phyloP scores from a whole-genome alignment of 768 basidiomycete genomes.

The Amanita pseudoporphyria region DNA sequence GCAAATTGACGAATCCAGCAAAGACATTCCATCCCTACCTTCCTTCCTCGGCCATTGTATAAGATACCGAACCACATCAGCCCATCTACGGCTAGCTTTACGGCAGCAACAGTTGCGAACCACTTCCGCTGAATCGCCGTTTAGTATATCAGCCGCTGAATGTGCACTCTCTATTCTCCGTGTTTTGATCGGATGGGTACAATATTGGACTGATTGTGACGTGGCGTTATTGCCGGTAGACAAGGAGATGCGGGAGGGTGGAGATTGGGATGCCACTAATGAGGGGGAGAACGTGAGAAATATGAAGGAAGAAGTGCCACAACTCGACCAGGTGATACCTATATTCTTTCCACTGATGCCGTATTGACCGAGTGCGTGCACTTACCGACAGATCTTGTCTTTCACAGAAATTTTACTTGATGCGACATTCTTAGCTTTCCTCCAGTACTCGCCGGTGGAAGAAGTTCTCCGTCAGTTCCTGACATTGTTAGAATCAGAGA shows the following conservation, averaged over 20 bases:
- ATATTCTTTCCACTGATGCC: not conserved
- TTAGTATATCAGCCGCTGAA: not conserved
- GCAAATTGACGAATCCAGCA: slow-evolving; percentile 21
- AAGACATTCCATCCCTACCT: slow-evolving; percentile 20
- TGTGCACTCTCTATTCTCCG: not conserved
- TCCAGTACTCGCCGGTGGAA: slow-evolving; percentile 57
- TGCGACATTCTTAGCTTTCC: slow-evolving; percentile 56
- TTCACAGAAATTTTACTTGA: slow-evolving; percentile 66
- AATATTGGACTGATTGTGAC: slow-evolving; percentile 24
- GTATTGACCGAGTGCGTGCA: not conserved
- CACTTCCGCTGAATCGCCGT: not conserved
- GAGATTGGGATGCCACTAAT: slow-evolving; percentile 25
- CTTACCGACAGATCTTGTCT: slow-evolving; percentile 32
- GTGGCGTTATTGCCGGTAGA: slow-evolving; percentile 28
- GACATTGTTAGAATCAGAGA: slow-evolving; percentile 44
- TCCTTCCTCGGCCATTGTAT: slow-evolving; percentile 27
- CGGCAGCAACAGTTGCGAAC: slow-evolving; percentile 16
- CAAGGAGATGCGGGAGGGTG: slow-evolving; percentile 29
- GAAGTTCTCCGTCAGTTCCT: slow-evolving; percentile 38
- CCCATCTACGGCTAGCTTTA: slow-evolving; percentile 38
- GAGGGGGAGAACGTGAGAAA: slow-evolving; percentile 11
- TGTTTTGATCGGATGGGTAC: slow-evolving; percentile 28
- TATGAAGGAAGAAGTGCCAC: slow-evolving; percentile 24
- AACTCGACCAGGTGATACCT: slow-evolving; percentile 30
- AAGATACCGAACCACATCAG: slow-evolving; percentile 28